Base-by-base conservation (phyloP, 352 stramenopile genomes). In the Phytophthora fragariae region DNA sequence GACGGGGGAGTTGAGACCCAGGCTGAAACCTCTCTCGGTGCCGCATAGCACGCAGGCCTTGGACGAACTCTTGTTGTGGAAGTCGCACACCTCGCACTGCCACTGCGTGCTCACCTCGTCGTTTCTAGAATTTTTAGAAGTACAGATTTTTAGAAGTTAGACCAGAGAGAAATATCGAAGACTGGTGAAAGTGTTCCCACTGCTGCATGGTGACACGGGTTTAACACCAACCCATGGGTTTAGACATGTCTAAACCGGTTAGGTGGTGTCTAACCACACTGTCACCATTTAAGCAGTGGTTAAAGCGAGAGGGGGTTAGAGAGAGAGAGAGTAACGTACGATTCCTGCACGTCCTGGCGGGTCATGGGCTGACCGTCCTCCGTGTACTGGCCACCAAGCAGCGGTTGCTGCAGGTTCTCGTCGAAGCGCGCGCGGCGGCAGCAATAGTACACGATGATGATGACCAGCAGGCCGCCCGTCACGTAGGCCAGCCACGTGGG, bases 371-470 rank as follows among this genome's bases (percentile, higher is more conserved):
- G 88, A 0, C 89, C 89, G 62, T 96, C 89, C 66, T 96, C 89
- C 63, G 83, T 96, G 83, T 95, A 96, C 64, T 96, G 89, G 10
- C 89, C 89, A 58, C 89, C 89, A 4, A 96, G 73, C 29, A 96
- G 77, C 50, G 89, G 89, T 63, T 95, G 88, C 74, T 96, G 89
- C 37, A 96, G 75, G 68, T 91, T 95, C 73, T 96, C 89, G 59
- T 96, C 89, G 64, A 96, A 96, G 62, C 89, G 85, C 63, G 88
- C 85, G 61, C 88, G 88, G 46, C 89, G 89, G 62, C 89, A 96
- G 81, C 89, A 96, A 64, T 96, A 96, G 81, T 96, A 96, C 33
- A 95, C 81, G 67, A 96, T 94, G 72, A 96, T 96, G 53, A 96
- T 82, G 63, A 96, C 80, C 57, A 96, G 71, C 35, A 96, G 69